These are phyloP conservation scores for Trichoderma erinaceum DNA, from an alignment of 495 filamentous ascomycete genomes.

Conservation along the genomic window DNA sequence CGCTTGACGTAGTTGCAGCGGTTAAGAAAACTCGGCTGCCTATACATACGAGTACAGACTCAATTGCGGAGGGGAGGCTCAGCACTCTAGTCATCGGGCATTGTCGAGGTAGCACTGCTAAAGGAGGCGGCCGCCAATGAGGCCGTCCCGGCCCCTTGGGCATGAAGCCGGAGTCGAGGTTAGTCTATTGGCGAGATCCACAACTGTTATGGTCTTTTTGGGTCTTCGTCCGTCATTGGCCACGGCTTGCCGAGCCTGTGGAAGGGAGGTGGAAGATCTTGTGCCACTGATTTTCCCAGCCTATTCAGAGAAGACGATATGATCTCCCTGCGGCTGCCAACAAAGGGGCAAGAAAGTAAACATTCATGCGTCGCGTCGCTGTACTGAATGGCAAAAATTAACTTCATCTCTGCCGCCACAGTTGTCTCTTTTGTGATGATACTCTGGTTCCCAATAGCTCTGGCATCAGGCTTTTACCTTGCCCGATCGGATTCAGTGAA, in stretches of 20 bases:
- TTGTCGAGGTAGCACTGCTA: neutral
- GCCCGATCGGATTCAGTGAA: neutral
- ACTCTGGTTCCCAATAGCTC: too few relatives aligned
- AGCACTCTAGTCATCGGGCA: too few relatives aligned
- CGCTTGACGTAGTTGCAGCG: too few relatives aligned
- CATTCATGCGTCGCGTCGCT: neutral
- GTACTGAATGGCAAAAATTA: too few relatives aligned
- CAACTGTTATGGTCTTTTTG: neutral
- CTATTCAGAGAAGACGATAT: neutral
- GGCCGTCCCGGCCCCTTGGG: neutral
- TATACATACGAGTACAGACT: too few relatives aligned
- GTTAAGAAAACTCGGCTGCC: too few relatives aligned
- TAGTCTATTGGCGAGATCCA: neutral
- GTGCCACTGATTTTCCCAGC: neutral
- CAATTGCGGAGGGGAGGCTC: too few relatives aligned
- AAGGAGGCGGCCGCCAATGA: neutral
- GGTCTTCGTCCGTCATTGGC: neutral
- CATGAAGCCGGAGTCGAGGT: neutral
- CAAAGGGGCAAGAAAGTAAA: neutral
- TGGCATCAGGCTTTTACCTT: neutral
- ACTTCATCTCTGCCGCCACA: too few relatives aligned
- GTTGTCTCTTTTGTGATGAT: too few relatives aligned
- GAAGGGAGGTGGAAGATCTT: neutral
- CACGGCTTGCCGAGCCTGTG: neutral
- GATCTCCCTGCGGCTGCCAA: neutral